Evolutionary conservation across 2,329 filamentous ascomycete genomes (phyloP), one percentile per base, ranked within the genome.

Genomic region (Alternaria metachromatica): DNA sequence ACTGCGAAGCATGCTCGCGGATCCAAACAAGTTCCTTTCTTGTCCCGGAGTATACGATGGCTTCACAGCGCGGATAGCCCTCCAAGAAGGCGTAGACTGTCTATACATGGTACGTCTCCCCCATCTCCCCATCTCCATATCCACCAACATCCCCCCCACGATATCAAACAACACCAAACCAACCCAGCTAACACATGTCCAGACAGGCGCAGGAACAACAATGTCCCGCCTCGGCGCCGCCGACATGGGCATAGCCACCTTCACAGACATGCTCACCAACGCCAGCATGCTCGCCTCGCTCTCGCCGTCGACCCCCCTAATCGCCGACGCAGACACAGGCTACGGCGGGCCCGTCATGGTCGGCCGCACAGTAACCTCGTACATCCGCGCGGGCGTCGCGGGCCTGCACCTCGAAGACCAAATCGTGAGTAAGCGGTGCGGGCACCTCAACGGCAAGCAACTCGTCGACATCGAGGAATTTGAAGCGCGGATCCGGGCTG

Each of bases 1-100:
- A 58, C 57, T 80, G 44, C 70, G 78, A 28, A 58, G 58, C 10
- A 72, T 79, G 72, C 58, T 80, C 21, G 72, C 72, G 6, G 72
- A 79, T 58, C 65, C 69, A 7, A 68, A 74, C 1, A 77, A 79
- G 69, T 50, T 80, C 41, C 72, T 91, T 43, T 83, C 90, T 3
- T 88, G 86, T 55, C 89, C 89, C 0, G 89, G 89, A 30, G 89
- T 92, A 3, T 90, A 90, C 72, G 89, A 92, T 81, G 89, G 89
- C 12, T 84, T 90, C 58, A 88, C 87, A 3, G 88, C 89, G 0
- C 83, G 89, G 1, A 85, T 92, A 60, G 88, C 89, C 2, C 81
- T 90, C 21, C 80, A 84, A 45, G 82, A 87, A n/a, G 89, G 88
- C 6, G 90, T 90, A 63, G 85, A 90, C 50, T 85, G 83, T 60